Base-by-base conservation (phyloP, 2,329 filamentous ascomycete genomes). In the Talaromyces pinophilus region DNA sequence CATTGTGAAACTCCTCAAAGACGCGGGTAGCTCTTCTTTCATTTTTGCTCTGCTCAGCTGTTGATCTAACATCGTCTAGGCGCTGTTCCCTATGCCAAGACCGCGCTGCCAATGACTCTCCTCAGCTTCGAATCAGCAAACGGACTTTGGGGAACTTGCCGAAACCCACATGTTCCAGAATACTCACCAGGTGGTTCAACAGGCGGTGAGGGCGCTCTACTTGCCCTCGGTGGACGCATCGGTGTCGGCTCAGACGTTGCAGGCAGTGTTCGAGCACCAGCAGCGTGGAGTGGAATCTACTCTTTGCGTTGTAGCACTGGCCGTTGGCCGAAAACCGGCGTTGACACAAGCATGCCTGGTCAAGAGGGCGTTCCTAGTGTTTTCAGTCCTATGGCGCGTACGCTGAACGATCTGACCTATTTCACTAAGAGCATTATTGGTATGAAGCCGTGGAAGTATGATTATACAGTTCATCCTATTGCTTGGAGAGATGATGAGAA, bases 221-320 rank as follows among this genome's bases (percentile, higher is more conserved):
- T 97, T 3, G 93, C 93, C 1, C 86, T 92, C 59, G 89, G 89
- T 44, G 92, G 92, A 55, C 85, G 93, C 46, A 96, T 97, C 67
- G 93, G 93, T 48, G 90, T 97, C 70, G 94, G 93, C 10, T 93
- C 90, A 59, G 93, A 97, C 77, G 93, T 97, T 17, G 93, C 93
- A 15, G 93, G 94, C 35, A 95, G 91, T 17, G 93, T 97, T 5
- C 86, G 93, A 62, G 89, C 87, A 1, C 94, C 93, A 0, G 94
- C 93, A 5, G 92, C 96, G 72, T 97, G 93, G 81, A 91, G 91
- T 1, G 93, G 93, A 8, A 92, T 94, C 75, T 97, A 96, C 78
- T 90, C 90, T 19, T 81, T 97, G 28, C 88, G 91, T 42, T 97
- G 93, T 79, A 93, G 91, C 2, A 96, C 92, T 1, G 93, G 94